phyloP scores from a whole-genome alignment of 2,329 filamentous ascomycete genomes.

The Iodosphaeria phyllophila region DNA sequence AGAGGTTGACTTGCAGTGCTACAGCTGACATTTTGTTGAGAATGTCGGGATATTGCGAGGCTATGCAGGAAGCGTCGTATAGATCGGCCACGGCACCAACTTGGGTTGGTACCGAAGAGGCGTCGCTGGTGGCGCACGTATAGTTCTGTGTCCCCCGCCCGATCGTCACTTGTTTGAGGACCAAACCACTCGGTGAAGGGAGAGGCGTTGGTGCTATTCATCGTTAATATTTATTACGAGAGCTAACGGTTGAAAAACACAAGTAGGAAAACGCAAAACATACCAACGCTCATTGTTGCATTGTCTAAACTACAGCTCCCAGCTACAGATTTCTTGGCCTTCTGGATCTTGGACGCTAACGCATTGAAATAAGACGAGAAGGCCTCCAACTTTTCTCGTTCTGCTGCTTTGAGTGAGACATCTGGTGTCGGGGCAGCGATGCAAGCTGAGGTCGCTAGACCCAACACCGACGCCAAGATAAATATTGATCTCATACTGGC shows the following conservation, averaged over 20 bases:
- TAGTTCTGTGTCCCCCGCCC: constrained; percentile 91
- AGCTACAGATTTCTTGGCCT: constrained; percentile 21
- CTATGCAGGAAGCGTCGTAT: constrained; percentile 74
- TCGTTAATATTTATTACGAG: constrained; percentile 8
- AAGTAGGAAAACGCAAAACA: constrained; percentile 18
- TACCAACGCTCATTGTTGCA: constrained; percentile 31
- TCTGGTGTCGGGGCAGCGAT: constrained; percentile 27
- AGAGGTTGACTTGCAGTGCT: constrained; percentile 46
- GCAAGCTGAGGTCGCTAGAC: constrained; percentile 22
- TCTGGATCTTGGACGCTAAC: constrained; percentile 34
- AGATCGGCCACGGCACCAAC: constrained; percentile 65
- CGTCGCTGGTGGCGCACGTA: constrained; percentile 50
- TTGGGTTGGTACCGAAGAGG: constrained; percentile 41
- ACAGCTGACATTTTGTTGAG: constrained; percentile 45
- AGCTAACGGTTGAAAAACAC: neutral
- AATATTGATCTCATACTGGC: constrained; percentile 33
- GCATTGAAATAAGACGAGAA: constrained; percentile 43
- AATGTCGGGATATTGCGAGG: constrained; percentile 48
- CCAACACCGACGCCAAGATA: constrained; percentile 25
- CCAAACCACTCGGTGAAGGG: constrained; percentile 41
- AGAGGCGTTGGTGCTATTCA: constrained; percentile 35
- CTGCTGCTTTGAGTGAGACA: constrained; percentile 19
- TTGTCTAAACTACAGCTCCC: constrained; percentile 29
- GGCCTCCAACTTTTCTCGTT: constrained; percentile 22
- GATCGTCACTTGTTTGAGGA: constrained; percentile 60